A percentile compares a stretch with the other conserved stretches of the same genome.
Conservation (phyloP, 768 basidiomycete genomes). For the Cyathus striatus region DNA sequence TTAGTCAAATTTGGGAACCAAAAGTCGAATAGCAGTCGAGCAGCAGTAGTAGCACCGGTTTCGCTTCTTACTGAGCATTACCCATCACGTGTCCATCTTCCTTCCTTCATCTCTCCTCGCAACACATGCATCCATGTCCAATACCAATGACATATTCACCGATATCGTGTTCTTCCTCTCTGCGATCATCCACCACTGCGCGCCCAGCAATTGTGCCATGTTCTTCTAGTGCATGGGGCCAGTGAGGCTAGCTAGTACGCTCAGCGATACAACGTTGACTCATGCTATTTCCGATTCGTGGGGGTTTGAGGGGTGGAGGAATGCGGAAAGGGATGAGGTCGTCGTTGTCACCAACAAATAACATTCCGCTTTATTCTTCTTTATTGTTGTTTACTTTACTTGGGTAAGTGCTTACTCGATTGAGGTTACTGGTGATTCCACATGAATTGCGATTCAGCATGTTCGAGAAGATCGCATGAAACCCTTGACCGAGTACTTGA, state of each 20-base stretch:
- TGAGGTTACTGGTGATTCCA: too few relatives aligned
- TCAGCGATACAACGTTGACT: conserved; percentile 29
- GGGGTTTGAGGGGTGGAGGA: conserved; percentile 51
- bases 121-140: not conserved
- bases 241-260: conserved; percentile 12
- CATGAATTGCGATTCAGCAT: too few relatives aligned
- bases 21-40: too few relatives aligned
- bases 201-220: conserved; percentile 35
- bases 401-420: too few relatives aligned
- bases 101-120: not conserved
- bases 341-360: conserved; percentile 37
- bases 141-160: conserved; percentile 25
- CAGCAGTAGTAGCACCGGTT: too few relatives aligned
- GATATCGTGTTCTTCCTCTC: conserved; percentile 44
- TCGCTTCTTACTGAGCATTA: not conserved
- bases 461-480: too few relatives aligned
- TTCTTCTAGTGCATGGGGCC: conserved; percentile 55
- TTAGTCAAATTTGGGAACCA: too few relatives aligned
- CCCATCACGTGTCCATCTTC: conserved; percentile 3
- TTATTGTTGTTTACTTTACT: too few relatives aligned
- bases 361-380: too few relatives aligned
- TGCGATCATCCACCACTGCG: conserved; percentile 37
- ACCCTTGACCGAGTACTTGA: too few relatives aligned
- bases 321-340: conserved; percentile 22
- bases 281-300: conserved; percentile 55